Percentiles rank a stretch among this genome's conserved stretches.
Evolutionary conservation across 2,329 filamentous ascomycete genomes (phyloP).

Genomic region (Tolypocladium nubicola): DNA sequence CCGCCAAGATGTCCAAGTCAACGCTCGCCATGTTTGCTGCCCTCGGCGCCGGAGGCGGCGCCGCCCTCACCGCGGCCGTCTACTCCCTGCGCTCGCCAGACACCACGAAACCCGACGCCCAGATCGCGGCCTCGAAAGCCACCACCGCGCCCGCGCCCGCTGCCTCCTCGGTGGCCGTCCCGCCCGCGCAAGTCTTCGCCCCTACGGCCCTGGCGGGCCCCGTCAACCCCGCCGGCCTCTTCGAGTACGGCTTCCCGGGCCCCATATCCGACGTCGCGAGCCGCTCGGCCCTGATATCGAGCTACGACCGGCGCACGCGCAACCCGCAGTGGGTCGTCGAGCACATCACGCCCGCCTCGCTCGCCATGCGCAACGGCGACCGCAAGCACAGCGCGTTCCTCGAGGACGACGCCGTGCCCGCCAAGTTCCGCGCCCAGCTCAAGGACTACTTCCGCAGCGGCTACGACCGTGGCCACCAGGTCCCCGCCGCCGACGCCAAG

Average conservation of each 20-base stretch:
- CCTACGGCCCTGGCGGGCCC: slow-evolving; percentile 25
- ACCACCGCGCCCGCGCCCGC: slow-evolving; percentile 16
- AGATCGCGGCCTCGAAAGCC: slow-evolving; percentile 12
- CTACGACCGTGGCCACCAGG: slow-evolving; percentile 94
- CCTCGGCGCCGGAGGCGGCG: slow-evolving; percentile 65
- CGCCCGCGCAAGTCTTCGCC: slow-evolving; percentile 47
- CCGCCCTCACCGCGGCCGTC: slow-evolving; percentile 61
- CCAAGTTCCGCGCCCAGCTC: slow-evolving; percentile 79
- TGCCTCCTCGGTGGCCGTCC: slow-evolving; percentile 28
- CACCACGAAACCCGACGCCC: slow-evolving; percentile 6
- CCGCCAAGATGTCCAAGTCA: slow-evolving; percentile 60
- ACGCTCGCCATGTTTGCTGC: slow-evolving; percentile 67
- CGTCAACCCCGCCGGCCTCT: slow-evolving; percentile 66
- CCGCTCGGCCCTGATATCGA: slow-evolving; percentile 68
- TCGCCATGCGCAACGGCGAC: slow-evolving; percentile 66
- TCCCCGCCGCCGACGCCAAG: slow-evolving; percentile 90
- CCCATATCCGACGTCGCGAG: slow-evolving; percentile 74
- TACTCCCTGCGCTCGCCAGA: slow-evolving; percentile 41
- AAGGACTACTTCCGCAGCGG: slow-evolving; percentile 92
- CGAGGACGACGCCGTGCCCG: slow-evolving; percentile 71
- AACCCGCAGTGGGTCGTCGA: slow-evolving; percentile 95
- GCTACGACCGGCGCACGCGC: slow-evolving; percentile 79
- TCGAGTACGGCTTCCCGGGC: slow-evolving; percentile 86
- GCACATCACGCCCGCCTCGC: slow-evolving; percentile 85
- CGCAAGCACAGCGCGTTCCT: slow-evolving; percentile 73